Percentiles rank a stretch among this genome's conserved stretches.
Conservation (phyloP, 441 rosid genomes). For the Populus hybrid region DNA sequence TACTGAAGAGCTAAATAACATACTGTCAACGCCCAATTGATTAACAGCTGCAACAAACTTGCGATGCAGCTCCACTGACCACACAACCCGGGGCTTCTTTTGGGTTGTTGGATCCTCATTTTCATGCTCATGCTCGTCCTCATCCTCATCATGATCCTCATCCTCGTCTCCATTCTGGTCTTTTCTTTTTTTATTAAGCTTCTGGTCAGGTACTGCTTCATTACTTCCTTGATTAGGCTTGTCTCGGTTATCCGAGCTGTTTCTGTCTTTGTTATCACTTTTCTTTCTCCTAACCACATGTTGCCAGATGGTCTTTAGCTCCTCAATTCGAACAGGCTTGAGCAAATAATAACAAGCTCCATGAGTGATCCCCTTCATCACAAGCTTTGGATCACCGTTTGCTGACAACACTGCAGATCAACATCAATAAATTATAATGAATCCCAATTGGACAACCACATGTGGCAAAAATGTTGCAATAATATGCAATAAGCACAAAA, state of each 20-base stretch:
- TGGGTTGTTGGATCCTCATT: conserved; percentile 63
- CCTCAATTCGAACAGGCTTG: conserved; percentile 85
- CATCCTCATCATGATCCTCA: conserved; percentile 54
- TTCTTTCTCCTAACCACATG: conserved; percentile 67
- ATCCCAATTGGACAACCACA: background rate
- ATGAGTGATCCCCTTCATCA: conserved; percentile 85
- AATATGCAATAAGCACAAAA: background rate
- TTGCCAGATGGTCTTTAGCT: conserved; percentile 89
- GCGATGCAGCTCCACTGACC: conserved; percentile 88
- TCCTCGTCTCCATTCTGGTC: conserved; percentile 69
- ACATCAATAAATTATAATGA: conserved; percentile 8
- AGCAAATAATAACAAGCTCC: conserved; percentile 88
- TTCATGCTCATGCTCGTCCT: conserved; percentile 37
- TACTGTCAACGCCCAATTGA: conserved; percentile 84
- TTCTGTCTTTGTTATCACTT: conserved; percentile 35
- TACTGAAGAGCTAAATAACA: conserved; percentile 31
- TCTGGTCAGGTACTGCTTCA: conserved; percentile 39
- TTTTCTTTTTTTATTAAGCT: conserved; percentile 53
- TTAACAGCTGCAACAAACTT: conserved; percentile 88
- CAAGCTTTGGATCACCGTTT: conserved; percentile 70
- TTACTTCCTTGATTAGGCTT: conserved; percentile 28
- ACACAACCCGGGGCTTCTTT: conserved; percentile 92
- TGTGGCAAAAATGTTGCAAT: background rate
- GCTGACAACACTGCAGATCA: conserved; percentile 76
- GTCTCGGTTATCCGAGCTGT: conserved; percentile 36